phyloP scores from a whole-genome alignment of 2,329 filamentous ascomycete genomes.

The Colletotrichum endophyticum region DNA sequence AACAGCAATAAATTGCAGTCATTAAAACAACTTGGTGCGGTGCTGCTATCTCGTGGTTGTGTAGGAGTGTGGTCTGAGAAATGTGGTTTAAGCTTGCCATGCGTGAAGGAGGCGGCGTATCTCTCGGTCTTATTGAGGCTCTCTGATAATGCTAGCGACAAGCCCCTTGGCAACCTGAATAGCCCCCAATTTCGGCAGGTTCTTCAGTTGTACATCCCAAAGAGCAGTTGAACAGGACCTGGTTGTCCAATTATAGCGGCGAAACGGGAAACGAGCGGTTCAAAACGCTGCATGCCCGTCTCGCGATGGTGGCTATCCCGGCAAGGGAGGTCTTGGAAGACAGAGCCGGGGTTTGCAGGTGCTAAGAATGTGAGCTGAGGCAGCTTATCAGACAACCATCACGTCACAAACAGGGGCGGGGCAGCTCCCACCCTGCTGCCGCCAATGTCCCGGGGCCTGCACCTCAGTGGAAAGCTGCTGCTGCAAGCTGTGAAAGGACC shows the following conservation, averaged over 20 bases:
- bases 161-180: not conserved
- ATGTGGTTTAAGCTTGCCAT: not conserved
- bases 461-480: not conserved
- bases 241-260: not conserved
- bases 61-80: not conserved
- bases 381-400: slow-evolving; percentile 23
- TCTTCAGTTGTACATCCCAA: not conserved
- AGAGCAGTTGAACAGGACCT: not conserved
- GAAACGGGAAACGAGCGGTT: not conserved
- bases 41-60: not conserved
- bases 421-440: not conserved
- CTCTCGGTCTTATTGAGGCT: not conserved
- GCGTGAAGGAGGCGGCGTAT: not conserved
- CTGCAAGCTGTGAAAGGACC: not conserved
- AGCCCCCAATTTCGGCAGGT: not conserved
- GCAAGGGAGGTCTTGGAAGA: not conserved
- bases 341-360: not conserved
- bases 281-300: not conserved
- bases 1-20: not conserved
- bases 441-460: not conserved
- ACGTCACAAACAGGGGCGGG: slow-evolving; percentile 23
- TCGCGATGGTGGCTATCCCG: not conserved
- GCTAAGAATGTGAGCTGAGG: not conserved
- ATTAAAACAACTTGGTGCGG: not conserved
- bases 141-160: not conserved